Conservation (phyloP, 768 basidiomycete species). For the Ramaria sp. region DNA sequence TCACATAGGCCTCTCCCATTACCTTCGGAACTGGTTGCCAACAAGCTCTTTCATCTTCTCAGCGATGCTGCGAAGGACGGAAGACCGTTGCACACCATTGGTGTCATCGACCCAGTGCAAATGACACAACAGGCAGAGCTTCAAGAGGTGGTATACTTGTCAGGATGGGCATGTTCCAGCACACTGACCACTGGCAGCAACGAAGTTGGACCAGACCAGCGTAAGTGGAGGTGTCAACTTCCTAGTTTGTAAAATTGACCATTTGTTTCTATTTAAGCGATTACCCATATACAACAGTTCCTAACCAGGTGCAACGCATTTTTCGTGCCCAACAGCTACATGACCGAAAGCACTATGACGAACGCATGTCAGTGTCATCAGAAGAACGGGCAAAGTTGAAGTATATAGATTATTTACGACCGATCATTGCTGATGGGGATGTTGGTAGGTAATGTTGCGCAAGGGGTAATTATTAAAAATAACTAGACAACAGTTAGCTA, state of each 20-base stretch:
- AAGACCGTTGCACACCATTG: constrained; percentile 80
- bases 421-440: constrained; percentile 90
- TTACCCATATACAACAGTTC: constrained; percentile 93
- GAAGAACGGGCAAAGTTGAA: constrained; percentile 61
- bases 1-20: constrained; percentile 69
- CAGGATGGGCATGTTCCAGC: constrained; percentile 84
- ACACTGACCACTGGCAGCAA: constrained; percentile 83
- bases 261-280: constrained; percentile 38
- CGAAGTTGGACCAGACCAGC: constrained; percentile 86
- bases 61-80: constrained; percentile 48
- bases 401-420: constrained; percentile 79
- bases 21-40: constrained; percentile 66
- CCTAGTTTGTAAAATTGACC: neutral
- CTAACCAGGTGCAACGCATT: constrained; percentile 87
- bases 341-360: constrained; percentile 88
- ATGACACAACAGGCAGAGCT: constrained; percentile 90
- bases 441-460: too few relatives aligned
- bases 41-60: constrained; percentile 73
- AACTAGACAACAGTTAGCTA: too few relatives aligned
- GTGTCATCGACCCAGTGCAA: constrained; percentile 87
- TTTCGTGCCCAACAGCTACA: constrained; percentile 89
- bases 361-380: constrained; percentile 53
- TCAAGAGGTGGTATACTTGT: constrained; percentile 84
- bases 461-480: too few relatives aligned
- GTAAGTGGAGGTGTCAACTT: constrained; percentile 23